Evolutionary conservation across 2,329 filamentous ascomycete species (phyloP).

Genomic region (Botrytis sinoallii): DNA sequence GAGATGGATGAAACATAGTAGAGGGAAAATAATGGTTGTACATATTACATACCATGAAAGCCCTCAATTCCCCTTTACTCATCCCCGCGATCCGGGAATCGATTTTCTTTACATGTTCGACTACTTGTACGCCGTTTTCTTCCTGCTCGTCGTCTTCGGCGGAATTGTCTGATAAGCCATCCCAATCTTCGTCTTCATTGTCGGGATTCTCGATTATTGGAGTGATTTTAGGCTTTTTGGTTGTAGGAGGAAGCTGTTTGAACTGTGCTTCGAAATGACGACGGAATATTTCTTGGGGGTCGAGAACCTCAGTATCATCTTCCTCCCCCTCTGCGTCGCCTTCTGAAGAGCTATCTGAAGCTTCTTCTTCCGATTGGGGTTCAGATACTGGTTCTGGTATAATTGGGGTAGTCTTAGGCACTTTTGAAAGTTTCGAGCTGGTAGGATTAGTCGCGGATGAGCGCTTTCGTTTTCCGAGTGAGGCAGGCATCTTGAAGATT

Average conservation of each 20-base stretch:
- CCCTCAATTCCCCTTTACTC: conserved; percentile 69
- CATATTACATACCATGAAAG: conserved; percentile 67
- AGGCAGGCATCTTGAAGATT: conserved; percentile 31
- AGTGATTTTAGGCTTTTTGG: conserved; percentile 17
- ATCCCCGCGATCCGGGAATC: conserved; percentile 40
- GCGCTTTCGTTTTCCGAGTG: conserved; percentile 49
- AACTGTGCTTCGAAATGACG: conserved; percentile 88
- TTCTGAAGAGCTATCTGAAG: background rate
- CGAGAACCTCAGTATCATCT: conserved; percentile 34
- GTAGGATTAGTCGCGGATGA: conserved; percentile 37
- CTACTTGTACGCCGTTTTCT: conserved; percentile 42
- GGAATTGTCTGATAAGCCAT: conserved; percentile 50
- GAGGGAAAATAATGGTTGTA: too few species aligned
- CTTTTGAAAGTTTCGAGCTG: conserved; percentile 17
- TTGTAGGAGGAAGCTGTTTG: conserved; percentile 58
- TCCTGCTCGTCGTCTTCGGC: conserved; percentile 33
- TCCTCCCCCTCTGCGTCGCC: conserved; percentile 20
- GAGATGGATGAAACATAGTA: background rate
- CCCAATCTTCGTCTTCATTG: conserved; percentile 54
- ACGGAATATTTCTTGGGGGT: conserved; percentile 72
- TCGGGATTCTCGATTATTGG: conserved; percentile 32
- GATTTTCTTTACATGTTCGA: conserved; percentile 42
- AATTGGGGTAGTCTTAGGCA: background rate
- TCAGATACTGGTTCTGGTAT: background rate
- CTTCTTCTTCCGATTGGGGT: conserved; percentile 1